Evolutionary conservation across 768 basidiomycete species (phyloP).

Genomic region (Boletus edulis): DNA sequence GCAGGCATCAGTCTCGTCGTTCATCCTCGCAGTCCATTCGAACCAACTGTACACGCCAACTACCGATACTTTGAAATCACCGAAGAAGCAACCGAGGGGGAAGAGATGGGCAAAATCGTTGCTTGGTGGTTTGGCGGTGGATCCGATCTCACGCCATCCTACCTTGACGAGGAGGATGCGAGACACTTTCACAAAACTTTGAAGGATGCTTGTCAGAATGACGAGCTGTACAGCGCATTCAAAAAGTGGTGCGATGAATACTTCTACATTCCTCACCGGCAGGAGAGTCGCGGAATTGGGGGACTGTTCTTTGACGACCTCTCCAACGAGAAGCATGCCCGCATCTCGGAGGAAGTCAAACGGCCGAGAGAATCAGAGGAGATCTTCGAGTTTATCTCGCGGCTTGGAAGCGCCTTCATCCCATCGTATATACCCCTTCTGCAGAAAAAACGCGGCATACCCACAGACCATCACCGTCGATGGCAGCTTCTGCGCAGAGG

Average conservation of each 20-base stretch:
- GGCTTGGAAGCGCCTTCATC: conserved; percentile 76
- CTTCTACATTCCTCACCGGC: conserved; percentile 87
- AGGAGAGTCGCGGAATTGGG: conserved; percentile 85
- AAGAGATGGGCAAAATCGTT: conserved; percentile 51
- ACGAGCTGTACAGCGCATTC: conserved; percentile 73
- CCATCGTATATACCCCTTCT: conserved; percentile 92
- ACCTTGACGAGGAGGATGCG: conserved; percentile 86
- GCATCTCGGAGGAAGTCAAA: conserved; percentile 43
- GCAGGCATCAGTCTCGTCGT: conserved; percentile 91
- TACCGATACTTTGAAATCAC: conserved; percentile 97
- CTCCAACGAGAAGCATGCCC: conserved; percentile 59
- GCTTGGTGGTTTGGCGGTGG: conserved; percentile 99
- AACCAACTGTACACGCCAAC: conserved; percentile 93
- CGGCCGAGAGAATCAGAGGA: conserved; percentile 62
- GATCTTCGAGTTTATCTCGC: conserved; percentile 73
- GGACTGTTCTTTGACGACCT: conserved; percentile 98
- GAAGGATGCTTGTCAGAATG: conserved; percentile 71
- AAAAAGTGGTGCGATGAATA: conserved; percentile 99
- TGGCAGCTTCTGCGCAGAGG: conserved; percentile 95
- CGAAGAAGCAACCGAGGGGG: conserved; percentile 39
- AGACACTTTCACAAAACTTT: conserved; percentile 81
- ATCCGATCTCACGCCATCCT: conserved; percentile 90
- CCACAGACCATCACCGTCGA: conserved; percentile 65
- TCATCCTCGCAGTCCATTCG: conserved; percentile 91
- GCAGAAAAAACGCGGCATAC: conserved; percentile 53